Conservation (phyloP, 805 yeast genomes). For the Kluyveromyces lactis region DNA sequence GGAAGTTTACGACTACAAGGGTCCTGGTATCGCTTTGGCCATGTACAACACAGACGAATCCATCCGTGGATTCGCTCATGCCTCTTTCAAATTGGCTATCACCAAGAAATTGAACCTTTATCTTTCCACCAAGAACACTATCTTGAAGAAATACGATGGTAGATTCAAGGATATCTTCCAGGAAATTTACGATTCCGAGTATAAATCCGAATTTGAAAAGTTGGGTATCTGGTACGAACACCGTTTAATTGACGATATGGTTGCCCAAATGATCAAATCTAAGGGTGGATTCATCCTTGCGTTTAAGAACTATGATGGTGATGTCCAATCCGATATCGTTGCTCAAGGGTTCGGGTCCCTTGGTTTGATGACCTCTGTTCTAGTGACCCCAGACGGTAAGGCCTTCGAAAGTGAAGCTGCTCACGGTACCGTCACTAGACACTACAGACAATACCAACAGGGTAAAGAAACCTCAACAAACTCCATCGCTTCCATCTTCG, state of each 20-base stretch:
- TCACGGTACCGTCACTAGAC: constrained; percentile 84
- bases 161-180: constrained; percentile 75
- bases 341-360: constrained; percentile 84
- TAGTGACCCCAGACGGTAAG: constrained; percentile 78
- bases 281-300: constrained; percentile 79
- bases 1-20: constrained; percentile 52
- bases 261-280: constrained; percentile 80
- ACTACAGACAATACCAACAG: constrained; percentile 71
- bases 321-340: constrained; percentile 76
- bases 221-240: constrained; percentile 68
- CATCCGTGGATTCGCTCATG: constrained; percentile 68
- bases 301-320: constrained; percentile 79
- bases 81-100: constrained; percentile 70
- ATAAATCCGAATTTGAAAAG: constrained; percentile 48
- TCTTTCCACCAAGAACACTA: constrained; percentile 72
- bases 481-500: constrained; percentile 78
- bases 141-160: constrained; percentile 75
- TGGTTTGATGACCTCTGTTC: constrained; percentile 77
- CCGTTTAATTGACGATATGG: constrained; percentile 81
- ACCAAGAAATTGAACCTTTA: constrained; percentile 55
- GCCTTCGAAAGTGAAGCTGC: constrained; percentile 85
- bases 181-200: constrained; percentile 50
- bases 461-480: constrained; percentile 80
- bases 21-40: constrained; percentile 62
- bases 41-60: constrained; percentile 82